These are phyloP conservation scores for Chrysanthemum seticuspe DNA, from an alignment of 129 eudicot species.

Conservation along the genomic window DNA sequence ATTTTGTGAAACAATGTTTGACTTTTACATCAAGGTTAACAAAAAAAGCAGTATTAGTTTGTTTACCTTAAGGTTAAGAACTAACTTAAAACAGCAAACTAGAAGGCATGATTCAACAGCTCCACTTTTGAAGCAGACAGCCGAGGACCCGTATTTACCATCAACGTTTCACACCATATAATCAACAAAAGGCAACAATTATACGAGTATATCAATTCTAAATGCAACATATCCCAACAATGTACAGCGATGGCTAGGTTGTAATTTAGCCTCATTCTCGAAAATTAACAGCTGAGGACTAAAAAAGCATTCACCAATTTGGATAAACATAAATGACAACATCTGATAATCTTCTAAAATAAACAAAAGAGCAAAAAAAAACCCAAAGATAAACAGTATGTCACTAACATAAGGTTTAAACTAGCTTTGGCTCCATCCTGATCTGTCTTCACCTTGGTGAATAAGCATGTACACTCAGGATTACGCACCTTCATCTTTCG, in stretches of 20 bases:
- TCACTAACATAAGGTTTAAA: constrained; percentile 15
- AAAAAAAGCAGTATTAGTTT: too few species aligned
- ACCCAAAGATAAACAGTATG: constrained; percentile 17
- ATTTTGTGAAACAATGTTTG: too few species aligned
- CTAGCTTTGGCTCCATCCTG: constrained; percentile 16
- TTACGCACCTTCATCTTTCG: constrained; percentile 18
- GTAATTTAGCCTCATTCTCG: constrained; percentile 10
- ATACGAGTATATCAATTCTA: constrained; percentile 17
- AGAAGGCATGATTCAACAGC: too few species aligned
- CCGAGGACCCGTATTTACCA: background rate
- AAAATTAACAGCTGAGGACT: constrained; percentile 26
- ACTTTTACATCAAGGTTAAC: too few species aligned
- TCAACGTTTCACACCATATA: background rate
- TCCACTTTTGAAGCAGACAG: too few species aligned
- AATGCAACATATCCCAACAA: constrained; percentile 26
- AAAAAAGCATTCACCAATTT: constrained; percentile 21
- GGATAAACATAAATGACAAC: constrained; percentile 26
- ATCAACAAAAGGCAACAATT: constrained; percentile 12
- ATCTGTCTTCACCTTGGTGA: constrained; percentile 16
- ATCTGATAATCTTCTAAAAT: constrained; percentile 13
- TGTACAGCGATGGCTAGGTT: constrained; percentile 28
- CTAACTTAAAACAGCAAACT: too few species aligned
- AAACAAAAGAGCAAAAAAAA: constrained; percentile 6
- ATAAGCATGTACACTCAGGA: constrained; percentile 3
- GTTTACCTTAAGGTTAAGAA: too few species aligned